A percentile compares a stretch with the other conserved stretches of the same genome.
Evolutionary conservation across 192 early-diverging fungal species (phyloP).

Genomic region (Bifiguratus adelaidae): DNA sequence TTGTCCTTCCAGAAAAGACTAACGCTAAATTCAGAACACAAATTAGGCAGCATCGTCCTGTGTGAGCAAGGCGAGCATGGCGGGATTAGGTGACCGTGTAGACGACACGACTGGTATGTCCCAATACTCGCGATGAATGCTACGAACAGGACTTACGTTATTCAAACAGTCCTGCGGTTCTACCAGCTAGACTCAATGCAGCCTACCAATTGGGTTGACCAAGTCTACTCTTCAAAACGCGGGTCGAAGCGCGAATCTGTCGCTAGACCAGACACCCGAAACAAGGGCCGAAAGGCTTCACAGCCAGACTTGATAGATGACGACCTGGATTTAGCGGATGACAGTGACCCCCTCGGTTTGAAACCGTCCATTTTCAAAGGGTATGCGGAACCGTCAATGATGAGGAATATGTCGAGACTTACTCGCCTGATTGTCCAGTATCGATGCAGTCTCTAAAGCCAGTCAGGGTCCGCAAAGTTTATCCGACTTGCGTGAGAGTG

Average conservation of each 20-base stretch:
- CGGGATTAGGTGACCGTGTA: no score
- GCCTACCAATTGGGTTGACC: conserved; percentile 37
- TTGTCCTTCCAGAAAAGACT: no score
- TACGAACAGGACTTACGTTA: no score
- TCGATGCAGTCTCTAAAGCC: conserved; percentile 3
- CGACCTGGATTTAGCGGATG: conserved; percentile 23
- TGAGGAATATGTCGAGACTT: conserved; percentile 11
- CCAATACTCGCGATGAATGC: no score
- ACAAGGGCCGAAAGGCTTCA: conserved; percentile 1
- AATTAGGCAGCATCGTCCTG: no score
- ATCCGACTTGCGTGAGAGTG: no score
- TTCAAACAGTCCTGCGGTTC: conserved; percentile 35
- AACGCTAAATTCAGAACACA: no score
- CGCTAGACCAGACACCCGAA: conserved; percentile 11
- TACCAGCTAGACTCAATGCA: conserved; percentile 38
- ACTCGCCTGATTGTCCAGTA: conserved; percentile 11
- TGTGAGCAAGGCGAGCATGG: no score
- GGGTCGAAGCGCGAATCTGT: conserved; percentile 14
- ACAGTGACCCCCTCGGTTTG: conserved; percentile 35
- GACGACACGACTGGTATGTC: no score
- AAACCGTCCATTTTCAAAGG: conserved; percentile 18
- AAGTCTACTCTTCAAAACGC: conserved; percentile 3
- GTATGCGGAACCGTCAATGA: conserved; percentile 10
- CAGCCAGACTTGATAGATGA: conserved; percentile 8
- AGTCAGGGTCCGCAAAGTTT: background rate